These are phyloP conservation scores for Boletus semigastroideus DNA, from an alignment of 1,284 basidiomycete species.

Conservation along the genomic window DNA sequence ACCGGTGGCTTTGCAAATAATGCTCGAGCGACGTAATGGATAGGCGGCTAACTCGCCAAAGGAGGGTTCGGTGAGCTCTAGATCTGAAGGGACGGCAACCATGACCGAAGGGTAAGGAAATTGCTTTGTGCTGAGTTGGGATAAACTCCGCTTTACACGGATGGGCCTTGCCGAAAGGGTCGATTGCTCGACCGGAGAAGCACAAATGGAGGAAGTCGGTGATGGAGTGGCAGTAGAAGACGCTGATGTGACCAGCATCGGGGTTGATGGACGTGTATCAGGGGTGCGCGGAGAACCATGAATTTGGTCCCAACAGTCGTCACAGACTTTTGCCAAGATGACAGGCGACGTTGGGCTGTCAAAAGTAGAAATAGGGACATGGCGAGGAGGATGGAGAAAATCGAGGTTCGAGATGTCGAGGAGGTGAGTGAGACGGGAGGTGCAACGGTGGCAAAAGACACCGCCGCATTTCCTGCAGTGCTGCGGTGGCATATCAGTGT, in stretches of 20 bases:
- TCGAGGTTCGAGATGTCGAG: slow-evolving; percentile 66
- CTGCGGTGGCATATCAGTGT: slow-evolving; percentile 36
- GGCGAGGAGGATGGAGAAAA: slow-evolving; percentile 67
- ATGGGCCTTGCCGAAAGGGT: slow-evolving; percentile 20
- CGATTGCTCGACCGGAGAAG: slow-evolving; percentile 37
- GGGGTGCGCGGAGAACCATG: slow-evolving; percentile 53
- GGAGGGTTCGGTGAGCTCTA: slow-evolving; percentile 41
- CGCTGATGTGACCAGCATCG: slow-evolving; percentile 31
- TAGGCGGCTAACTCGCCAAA: slow-evolving; percentile 66
- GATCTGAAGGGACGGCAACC: slow-evolving; percentile 28
- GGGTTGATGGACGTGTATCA: slow-evolving; percentile 38
- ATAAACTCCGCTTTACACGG: slow-evolving; percentile 31
- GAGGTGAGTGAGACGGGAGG: slow-evolving; percentile 53
- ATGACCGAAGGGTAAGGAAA: slow-evolving; percentile 39
- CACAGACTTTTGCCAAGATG: slow-evolving; percentile 56
- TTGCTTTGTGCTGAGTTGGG: slow-evolving; percentile 28
- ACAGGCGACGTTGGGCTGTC: slow-evolving; percentile 57
- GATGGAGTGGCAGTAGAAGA: slow-evolving; percentile 31
- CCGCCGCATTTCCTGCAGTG: slow-evolving; percentile 81
- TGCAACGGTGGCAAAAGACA: slow-evolving; percentile 65
- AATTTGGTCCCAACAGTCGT: slow-evolving; percentile 71
- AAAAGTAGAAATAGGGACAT: slow-evolving; percentile 54
- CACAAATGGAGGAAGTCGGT: slow-evolving; percentile 35
- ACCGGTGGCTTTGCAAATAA: slow-evolving; percentile 70
- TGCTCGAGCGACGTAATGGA: slow-evolving; percentile 60